These are phyloP conservation scores for Clavispora phyllophila DNA, from an alignment of 805 yeast genomes.

Conservation along the genomic window DNA sequence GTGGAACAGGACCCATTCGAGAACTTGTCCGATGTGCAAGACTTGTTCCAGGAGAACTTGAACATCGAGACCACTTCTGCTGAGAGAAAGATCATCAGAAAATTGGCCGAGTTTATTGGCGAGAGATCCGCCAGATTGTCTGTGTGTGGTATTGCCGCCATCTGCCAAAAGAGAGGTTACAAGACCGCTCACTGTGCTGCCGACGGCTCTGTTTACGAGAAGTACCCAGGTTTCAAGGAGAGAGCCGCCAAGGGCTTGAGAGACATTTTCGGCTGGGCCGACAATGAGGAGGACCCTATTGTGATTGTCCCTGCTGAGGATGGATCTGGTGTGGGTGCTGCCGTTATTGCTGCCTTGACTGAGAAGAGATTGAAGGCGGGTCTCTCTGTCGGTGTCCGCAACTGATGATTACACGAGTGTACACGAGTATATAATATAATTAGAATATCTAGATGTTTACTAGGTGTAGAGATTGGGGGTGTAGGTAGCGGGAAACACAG, in stretches of 20 bases:
- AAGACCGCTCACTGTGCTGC: constrained; percentile 85
- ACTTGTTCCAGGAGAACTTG: constrained; percentile 55
- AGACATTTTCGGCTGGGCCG: constrained; percentile 81
- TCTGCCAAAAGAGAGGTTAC: constrained; percentile 80
- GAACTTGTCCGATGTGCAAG: constrained; percentile 70
- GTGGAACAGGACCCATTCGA: constrained; percentile 88
- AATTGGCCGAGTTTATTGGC: constrained; percentile 82
- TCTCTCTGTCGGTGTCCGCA: constrained; percentile 51
- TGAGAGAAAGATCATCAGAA: constrained; percentile 80
- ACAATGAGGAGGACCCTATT: constrained; percentile 67
- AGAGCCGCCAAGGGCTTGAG: constrained; percentile 84
- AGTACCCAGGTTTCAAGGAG: constrained; percentile 85
- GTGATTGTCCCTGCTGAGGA: constrained; percentile 90
- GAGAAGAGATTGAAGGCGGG: constrained; percentile 71
- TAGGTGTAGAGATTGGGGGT: too few relatives aligned
- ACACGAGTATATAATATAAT: not conserved
- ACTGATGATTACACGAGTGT: not conserved
- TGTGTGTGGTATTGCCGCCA: constrained; percentile 93
- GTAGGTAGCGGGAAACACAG: too few relatives aligned
- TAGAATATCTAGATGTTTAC: not conserved
- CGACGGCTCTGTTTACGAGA: constrained; percentile 94
- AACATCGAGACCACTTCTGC: constrained; percentile 61
- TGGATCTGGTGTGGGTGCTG: constrained; percentile 99
- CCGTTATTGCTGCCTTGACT: constrained; percentile 93
- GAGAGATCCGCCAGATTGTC: constrained; percentile 90